Percentiles rank a stretch among this genome's conserved stretches.
Evolutionary conservation across 2,329 filamentous ascomycete genomes (phyloP).

Genomic region (Lecanicillium sp.): DNA sequence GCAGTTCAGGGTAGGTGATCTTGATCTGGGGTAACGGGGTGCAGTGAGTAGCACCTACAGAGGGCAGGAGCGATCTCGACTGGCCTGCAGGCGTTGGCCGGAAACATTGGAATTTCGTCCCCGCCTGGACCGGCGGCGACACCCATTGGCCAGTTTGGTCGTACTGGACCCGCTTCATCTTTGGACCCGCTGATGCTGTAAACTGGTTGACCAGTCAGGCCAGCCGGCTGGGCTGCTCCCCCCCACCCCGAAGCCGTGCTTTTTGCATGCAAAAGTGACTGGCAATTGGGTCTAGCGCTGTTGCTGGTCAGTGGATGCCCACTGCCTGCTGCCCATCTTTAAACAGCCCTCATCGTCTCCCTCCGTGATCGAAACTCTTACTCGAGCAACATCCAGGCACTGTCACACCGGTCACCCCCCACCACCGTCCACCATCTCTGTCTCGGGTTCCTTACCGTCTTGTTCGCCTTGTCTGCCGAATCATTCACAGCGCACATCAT

Average conservation of each 20-base stretch:
- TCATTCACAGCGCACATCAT: too few relatives aligned
- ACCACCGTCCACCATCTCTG: not conserved
- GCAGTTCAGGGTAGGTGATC: not conserved
- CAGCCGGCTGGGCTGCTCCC: not conserved
- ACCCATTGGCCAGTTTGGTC: not conserved
- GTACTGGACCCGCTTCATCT: not conserved
- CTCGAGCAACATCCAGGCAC: conserved; percentile 2
- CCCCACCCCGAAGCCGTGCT: not conserved
- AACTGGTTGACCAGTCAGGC: not conserved
- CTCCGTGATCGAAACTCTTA: not conserved
- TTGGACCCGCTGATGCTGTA: not conserved
- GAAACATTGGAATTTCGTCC: conserved; percentile 7
- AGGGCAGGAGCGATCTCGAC: not conserved
- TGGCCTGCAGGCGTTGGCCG: conserved; percentile 4
- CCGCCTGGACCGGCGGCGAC: not conserved
- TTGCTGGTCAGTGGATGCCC: not conserved
- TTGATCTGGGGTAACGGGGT: not conserved
- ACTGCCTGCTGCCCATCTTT: conserved; percentile 4
- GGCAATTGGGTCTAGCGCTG: conserved; percentile 3
- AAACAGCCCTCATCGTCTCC: conserved; percentile 1
- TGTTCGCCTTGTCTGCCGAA: too few relatives aligned
- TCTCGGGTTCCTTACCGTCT: not conserved
- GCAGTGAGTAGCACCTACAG: conserved; percentile 1
- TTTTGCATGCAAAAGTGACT: conserved; percentile 1
- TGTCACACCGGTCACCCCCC: not conserved